These are phyloP conservation scores for Sordariomycetes sp. DNA, from an alignment of 2,329 filamentous ascomycete genomes.

Conservation along the genomic window DNA sequence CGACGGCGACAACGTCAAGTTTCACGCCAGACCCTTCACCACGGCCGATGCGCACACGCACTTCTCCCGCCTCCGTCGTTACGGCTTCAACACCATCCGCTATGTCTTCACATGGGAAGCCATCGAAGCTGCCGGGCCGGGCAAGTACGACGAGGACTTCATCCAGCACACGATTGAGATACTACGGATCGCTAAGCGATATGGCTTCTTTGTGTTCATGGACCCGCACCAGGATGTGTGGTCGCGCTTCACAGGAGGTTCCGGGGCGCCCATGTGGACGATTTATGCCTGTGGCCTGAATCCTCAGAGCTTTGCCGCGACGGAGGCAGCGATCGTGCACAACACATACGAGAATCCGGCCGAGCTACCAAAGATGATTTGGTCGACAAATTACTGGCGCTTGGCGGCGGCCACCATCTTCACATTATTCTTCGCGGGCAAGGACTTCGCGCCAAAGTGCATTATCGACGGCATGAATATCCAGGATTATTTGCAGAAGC, in stretches of 20 bases:
- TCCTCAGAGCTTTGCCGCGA: constrained; percentile 73
- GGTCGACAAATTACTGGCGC: constrained; percentile 93
- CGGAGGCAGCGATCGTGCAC: constrained; percentile 87
- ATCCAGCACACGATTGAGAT: constrained; percentile 85
- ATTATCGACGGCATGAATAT: constrained; percentile 94
- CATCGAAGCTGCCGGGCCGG: constrained; percentile 86
- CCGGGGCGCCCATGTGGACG: constrained; percentile 96
- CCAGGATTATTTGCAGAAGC: constrained; percentile 84
- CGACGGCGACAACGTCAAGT: constrained; percentile 84
- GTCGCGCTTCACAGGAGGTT: constrained; percentile 90
- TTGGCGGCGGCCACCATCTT: constrained; percentile 86
- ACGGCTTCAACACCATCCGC: constrained; percentile 91
- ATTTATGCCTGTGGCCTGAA: constrained; percentile 89
- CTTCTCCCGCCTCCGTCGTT: constrained; percentile 76
- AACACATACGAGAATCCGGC: constrained; percentile 84
- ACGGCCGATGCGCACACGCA: constrained; percentile 76
- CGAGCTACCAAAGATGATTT: constrained; percentile 96
- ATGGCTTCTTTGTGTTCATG: constrained; percentile 96
- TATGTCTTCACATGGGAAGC: constrained; percentile 99
- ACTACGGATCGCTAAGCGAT: constrained; percentile 73
- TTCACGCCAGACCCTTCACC: constrained; percentile 77
- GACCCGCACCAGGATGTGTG: constrained; percentile 98
- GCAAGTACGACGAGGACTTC: constrained; percentile 88
- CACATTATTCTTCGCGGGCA: constrained; percentile 85
- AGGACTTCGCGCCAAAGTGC: constrained; percentile 89